Evolutionary conservation across 495 filamentous ascomycete species (phyloP).

Genomic region (Aspergillus nidulans): DNA sequence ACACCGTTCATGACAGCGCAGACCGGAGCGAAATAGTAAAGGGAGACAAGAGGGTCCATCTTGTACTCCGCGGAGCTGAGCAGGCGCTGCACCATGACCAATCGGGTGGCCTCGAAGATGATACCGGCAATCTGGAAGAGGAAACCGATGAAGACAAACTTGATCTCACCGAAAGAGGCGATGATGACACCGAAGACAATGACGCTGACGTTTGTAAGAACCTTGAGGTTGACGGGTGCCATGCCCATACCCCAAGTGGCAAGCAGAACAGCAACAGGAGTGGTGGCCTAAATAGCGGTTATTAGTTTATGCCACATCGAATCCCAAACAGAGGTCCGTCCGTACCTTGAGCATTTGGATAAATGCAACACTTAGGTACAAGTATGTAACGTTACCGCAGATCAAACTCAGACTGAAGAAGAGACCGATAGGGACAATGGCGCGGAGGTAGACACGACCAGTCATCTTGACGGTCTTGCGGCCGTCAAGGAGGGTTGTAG

Average conservation of each 20-base stretch:
- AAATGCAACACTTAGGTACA: slow-evolving; percentile 89
- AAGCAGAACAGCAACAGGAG: slow-evolving; percentile 82
- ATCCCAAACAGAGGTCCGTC: neutral
- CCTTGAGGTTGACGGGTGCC: slow-evolving; percentile 69
- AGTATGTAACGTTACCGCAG: slow-evolving; percentile 87
- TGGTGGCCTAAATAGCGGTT: slow-evolving; percentile 65
- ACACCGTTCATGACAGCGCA: slow-evolving; percentile 85
- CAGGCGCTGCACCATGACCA: slow-evolving; percentile 87
- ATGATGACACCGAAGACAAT: slow-evolving; percentile 90
- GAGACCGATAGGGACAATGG: slow-evolving; percentile 87
- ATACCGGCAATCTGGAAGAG: slow-evolving; percentile 82
- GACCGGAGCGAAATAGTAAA: slow-evolving; percentile 94
- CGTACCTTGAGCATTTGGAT: slow-evolving; percentile 96
- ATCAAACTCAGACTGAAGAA: slow-evolving; percentile 95
- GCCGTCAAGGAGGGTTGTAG: slow-evolving; percentile 80
- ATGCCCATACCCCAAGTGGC: slow-evolving; percentile 80
- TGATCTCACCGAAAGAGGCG: slow-evolving; percentile 88
- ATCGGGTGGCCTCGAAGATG: slow-evolving; percentile 81
- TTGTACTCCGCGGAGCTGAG: slow-evolving; percentile 89
- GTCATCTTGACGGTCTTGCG: slow-evolving; percentile 93
- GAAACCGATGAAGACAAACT: slow-evolving; percentile 83
- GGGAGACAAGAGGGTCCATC: slow-evolving; percentile 94
- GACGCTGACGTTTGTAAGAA: slow-evolving; percentile 77
- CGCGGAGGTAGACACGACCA: slow-evolving; percentile 80
- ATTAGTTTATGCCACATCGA: slow-evolving; percentile 4